Percentiles rank a stretch among this genome's conserved stretches.
phyloP scores from a whole-genome alignment of 345 rosid species.

The Arabidopsis thaliana region TAIR10.1 NC_003076.8:2564001-2564500 shows the following conservation, averaged over 20 bases:
- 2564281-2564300: background rate
- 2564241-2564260: constrained; percentile 55
- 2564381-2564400: constrained; percentile 13
- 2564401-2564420: constrained; percentile 51
- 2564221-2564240: constrained; percentile 59
- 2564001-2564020: constrained; percentile 81
- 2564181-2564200: constrained; percentile 70
- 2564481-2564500: background rate
- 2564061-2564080: constrained; percentile 94
- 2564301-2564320: background rate
- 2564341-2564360: background rate
- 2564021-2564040: constrained; percentile 69
- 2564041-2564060: constrained; percentile 73
- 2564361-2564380: background rate
- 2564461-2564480: background rate
- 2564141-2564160: constrained; percentile 82
- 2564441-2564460: constrained; percentile 26
- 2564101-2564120: constrained; percentile 63
- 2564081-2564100: constrained; percentile 92
- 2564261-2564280: constrained; percentile 2
- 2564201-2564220: constrained; percentile 85
- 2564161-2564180: constrained; percentile 91
- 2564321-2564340: background rate
- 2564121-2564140: constrained; percentile 72
- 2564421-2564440: constrained; percentile 52